These are phyloP conservation scores for Cladosporium sp. DNA, from an alignment of 2,329 filamentous ascomycete species.

Conservation along the genomic window DNA sequence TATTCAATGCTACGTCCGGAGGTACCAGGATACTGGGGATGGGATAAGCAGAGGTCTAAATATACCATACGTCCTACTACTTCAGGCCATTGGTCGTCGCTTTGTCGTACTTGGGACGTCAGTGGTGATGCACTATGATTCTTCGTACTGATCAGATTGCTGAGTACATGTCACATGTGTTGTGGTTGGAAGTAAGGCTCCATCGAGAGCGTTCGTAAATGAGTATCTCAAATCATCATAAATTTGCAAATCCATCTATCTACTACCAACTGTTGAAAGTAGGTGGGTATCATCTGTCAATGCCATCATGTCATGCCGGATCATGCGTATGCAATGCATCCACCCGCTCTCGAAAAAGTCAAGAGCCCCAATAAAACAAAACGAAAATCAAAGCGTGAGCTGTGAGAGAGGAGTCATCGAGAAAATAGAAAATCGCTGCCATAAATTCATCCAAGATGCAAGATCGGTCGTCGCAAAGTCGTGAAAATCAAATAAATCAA, in stretches of 20 bases:
- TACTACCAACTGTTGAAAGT: constrained; percentile 17
- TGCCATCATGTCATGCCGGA: constrained; percentile 8
- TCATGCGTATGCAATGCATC: constrained; percentile 19
- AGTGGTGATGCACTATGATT: not conserved
- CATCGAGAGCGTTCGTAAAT: not conserved
- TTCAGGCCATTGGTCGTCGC: not conserved
- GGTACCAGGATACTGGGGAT: not conserved
- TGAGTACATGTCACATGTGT: not conserved
- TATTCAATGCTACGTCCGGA: not conserved
- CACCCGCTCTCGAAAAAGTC: not conserved
- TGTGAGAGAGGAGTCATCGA: not conserved
- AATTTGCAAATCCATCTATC: constrained; percentile 4
- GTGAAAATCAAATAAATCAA: not conserved
- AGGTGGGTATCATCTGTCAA: constrained; percentile 18
- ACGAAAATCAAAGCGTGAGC: not conserved
- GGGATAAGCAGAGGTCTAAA: not conserved
- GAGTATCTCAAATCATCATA: not conserved
- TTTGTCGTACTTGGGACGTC: not conserved
- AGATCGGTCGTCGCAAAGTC: not conserved
- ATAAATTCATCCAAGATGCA: constrained; percentile 3
- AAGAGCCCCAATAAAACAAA: not conserved
- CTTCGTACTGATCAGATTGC: not conserved
- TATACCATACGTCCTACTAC: not conserved
- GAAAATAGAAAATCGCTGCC: not conserved
- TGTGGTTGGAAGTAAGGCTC: too few species aligned